A percentile compares a stretch with the other conserved stretches of the same genome.
These are phyloP conservation scores for Camellia sinensis DNA, from an alignment of 148 eudicot genomes.

Conservation along the genomic window DNA sequence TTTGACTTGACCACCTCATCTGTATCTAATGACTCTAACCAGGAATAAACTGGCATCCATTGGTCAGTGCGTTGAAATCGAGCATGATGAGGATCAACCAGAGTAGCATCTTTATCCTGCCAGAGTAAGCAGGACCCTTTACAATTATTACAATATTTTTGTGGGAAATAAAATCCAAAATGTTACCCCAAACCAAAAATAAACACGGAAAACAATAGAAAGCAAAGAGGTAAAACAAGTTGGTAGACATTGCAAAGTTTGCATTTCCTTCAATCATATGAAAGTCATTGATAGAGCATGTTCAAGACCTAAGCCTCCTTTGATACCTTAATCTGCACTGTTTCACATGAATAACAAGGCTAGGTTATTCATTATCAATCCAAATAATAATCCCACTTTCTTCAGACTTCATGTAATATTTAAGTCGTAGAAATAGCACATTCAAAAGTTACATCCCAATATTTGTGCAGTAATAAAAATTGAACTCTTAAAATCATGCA, in stretches of 20 bases:
- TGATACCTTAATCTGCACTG: not conserved
- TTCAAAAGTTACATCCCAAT: not conserved
- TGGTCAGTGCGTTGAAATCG: slow-evolving; percentile 89
- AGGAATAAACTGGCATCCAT: slow-evolving; percentile 90
- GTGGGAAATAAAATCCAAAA: not conserved
- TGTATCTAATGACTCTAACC: slow-evolving; percentile 80
- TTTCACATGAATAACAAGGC: not conserved
- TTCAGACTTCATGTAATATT: not conserved
- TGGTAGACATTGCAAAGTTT: not conserved
- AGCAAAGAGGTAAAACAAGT: not conserved
- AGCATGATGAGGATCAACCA: slow-evolving; percentile 44
- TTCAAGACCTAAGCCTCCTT: not conserved
- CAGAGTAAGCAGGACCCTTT: not conserved
- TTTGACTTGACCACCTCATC: slow-evolving; percentile 81
- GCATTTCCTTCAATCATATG: not conserved
- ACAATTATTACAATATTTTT: too few relatives aligned
- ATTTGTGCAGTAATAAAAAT: not conserved
- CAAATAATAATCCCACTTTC: too few relatives aligned
- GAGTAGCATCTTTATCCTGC: slow-evolving; percentile 48
- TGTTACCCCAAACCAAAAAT: not conserved
- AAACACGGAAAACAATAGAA: not conserved
- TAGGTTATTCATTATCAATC: too few relatives aligned
- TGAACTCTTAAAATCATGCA: too few relatives aligned
- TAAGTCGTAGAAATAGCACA: not conserved
- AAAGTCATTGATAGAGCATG: not conserved